phyloP scores from a whole-genome alignment of 108 stramenopile species.

The Cyclotella cryptica region DNA sequence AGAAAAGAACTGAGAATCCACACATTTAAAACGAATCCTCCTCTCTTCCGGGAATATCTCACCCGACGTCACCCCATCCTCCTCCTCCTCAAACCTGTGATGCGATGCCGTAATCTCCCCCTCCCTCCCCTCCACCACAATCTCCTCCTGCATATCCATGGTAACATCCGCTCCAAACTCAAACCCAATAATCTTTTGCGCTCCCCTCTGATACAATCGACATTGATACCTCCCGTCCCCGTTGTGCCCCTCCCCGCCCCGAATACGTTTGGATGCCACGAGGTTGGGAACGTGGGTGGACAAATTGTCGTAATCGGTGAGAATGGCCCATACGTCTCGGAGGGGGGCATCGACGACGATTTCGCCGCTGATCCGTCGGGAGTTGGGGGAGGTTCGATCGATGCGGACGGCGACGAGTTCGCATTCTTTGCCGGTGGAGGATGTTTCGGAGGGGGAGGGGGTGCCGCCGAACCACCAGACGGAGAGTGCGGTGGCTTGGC shows the following conservation, averaged over 20 bases:
- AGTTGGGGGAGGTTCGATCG: conserved; percentile 66
- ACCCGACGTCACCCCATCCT: not conserved
- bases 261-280: conserved; percentile 47
- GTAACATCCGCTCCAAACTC: conserved; percentile 75
- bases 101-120: conserved; percentile 6
- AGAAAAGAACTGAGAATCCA: conserved; percentile 73
- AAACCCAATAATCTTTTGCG: conserved; percentile 79
- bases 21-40: conserved; percentile 64
- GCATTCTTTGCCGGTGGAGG: conserved; percentile 42
- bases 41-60: conserved; percentile 50
- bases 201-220: conserved; percentile 75
- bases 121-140: conserved; percentile 22
- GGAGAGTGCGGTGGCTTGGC: conserved; percentile 23
- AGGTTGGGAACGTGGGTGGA: conserved; percentile 72
- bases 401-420: conserved; percentile 71
- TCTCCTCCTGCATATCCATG: conserved; percentile 72
- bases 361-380: conserved; percentile 65
- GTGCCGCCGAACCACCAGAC: conserved; percentile 61
- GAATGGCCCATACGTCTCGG: conserved; percentile 66
- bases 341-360: conserved; percentile 62
- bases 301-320: conserved; percentile 77
- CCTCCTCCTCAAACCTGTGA: not conserved
- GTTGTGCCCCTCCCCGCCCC: conserved; percentile 13
- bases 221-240: conserved; percentile 52
- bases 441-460: conserved; percentile 33